These are phyloP conservation scores for Neonothopanus nambi DNA, from an alignment of 1,284 basidiomycete species.

Conservation along the genomic window DNA sequence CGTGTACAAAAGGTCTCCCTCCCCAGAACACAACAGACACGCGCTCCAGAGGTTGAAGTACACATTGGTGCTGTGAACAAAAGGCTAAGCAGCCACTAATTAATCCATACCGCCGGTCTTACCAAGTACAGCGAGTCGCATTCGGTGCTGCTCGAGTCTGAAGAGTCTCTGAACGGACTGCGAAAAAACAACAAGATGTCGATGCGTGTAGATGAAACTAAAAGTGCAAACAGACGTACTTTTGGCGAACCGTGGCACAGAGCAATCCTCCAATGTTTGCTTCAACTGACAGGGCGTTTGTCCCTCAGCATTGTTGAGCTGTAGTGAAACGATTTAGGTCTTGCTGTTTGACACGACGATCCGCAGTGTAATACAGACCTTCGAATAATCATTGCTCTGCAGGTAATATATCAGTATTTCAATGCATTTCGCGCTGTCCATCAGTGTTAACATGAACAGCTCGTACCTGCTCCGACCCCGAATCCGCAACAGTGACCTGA, in stretches of 20 bases:
- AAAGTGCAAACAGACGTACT: not conserved
- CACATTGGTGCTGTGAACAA: slow-evolving; percentile 10
- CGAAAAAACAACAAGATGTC: not conserved
- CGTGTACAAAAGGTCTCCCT: not conserved
- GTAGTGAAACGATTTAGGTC: not conserved
- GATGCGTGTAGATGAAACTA: not conserved
- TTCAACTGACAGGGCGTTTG: slow-evolving; percentile 13
- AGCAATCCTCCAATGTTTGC: slow-evolving; percentile 6
- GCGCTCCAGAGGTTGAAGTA: slow-evolving; percentile 15
- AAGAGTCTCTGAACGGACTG: not conserved
- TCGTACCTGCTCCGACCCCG: not conserved
- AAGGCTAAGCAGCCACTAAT: not conserved
- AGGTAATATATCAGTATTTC: not conserved
- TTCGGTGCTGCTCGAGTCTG: not conserved
- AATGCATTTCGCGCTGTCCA: not conserved
- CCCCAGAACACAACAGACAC: slow-evolving; percentile 3
- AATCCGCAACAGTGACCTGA: slow-evolving; percentile 4
- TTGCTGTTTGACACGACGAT: not conserved
- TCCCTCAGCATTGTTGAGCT: slow-evolving; percentile 15
- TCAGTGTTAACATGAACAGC: not conserved
- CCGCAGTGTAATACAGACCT: not conserved
- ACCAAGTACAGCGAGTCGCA: slow-evolving; percentile 17
- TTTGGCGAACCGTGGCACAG: not conserved
- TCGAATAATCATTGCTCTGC: not conserved
- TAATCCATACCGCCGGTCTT: not conserved